Evolutionary conservation across 129 eudicot species (phyloP), one percentile per base, ranked within the genome.

Genomic region (Centrapalus pauciflorus): DNA sequence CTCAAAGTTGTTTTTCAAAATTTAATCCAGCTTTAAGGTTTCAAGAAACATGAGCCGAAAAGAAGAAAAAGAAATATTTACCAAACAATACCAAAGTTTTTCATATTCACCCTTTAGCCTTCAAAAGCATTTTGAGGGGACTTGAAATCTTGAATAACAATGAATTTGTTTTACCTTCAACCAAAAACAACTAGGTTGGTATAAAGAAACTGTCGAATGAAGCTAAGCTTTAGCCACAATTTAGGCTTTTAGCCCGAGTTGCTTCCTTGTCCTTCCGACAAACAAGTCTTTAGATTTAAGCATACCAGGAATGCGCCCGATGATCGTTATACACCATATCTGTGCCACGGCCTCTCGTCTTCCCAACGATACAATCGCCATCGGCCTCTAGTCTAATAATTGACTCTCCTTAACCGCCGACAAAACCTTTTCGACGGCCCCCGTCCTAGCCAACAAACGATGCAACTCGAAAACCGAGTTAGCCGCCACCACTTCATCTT

Each of bases 221-320:
- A 14, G 20, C 54, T 48, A n/a, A 17, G 34, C 9, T 26, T 55
- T 63, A 45, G 9, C 70, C 40, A 64, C 16, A 14, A 25, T 13
- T 60, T 70, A 57, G 19, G 76, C 56, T 45, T 77, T 75, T 16
- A 87, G 74, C 46, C 95, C 95, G n/a, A 81, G 79, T 20, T 64
- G 70, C 83, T 74, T 84, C 58, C 95, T 71, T 41, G 90, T 81
- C 67, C 40, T 81, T 19, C 90, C 87, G n/a, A 87, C 90, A 65
- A 82, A 88, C 63, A 88, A 77, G 69, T 88, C 96, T 71, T 85
- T 82, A 1, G 95, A 87, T 71, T 87, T 87, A 9, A 84, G 71
- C 80, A 81, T 55, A 38, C 95, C 95, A 28, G 90, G 95, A 35
- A 88, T n/a, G 35, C 78, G 79, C 13, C 96, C 92, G 21, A 64